Conservation (phyloP, 2,329 filamentous ascomycete species). For the Dissoconium aciculare region DNA sequence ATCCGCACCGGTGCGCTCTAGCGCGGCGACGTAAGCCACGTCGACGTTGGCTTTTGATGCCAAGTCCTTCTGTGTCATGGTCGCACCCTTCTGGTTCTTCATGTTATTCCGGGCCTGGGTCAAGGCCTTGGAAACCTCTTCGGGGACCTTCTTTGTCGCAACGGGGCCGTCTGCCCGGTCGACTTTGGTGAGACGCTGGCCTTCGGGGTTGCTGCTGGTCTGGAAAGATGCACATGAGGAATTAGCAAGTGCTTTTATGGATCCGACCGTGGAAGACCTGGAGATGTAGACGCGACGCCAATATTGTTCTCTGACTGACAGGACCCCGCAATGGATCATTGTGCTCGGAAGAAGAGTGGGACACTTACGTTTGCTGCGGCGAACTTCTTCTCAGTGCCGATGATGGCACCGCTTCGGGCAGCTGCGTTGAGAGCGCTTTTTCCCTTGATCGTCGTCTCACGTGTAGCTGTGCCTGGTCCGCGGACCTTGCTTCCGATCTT, state of each 20-base stretch:
- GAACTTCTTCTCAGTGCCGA: slow-evolving; percentile 87
- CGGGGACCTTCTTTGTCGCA: slow-evolving; percentile 84
- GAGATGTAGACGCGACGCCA: too few species aligned
- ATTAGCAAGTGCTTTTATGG: too few species aligned
- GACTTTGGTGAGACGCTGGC: slow-evolving; percentile 93
- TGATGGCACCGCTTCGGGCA: slow-evolving; percentile 58
- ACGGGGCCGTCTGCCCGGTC: slow-evolving; percentile 95
- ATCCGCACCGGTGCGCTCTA: slow-evolving; percentile 67
- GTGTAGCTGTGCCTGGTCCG: slow-evolving; percentile 48
- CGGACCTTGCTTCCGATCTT: slow-evolving; percentile 85
- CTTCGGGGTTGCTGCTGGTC: slow-evolving; percentile 41
- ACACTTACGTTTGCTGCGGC: slow-evolving; percentile 62
- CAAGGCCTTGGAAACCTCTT: slow-evolving; percentile 69
- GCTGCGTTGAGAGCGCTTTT: slow-evolving; percentile 79
- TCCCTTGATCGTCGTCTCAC: slow-evolving; percentile 81
- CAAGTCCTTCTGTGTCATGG: slow-evolving; percentile 78
- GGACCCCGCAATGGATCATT: too few species aligned
- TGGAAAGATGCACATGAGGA: slow-evolving; percentile 10
- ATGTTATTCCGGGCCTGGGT: slow-evolving; percentile 61
- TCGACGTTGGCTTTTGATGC: slow-evolving; percentile 86
- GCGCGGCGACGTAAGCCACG: slow-evolving; percentile 61
- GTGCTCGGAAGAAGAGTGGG: too few species aligned
- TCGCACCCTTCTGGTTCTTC: slow-evolving; percentile 55
- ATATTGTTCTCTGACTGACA: too few species aligned
- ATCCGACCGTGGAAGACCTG: too few species aligned